Base-by-base conservation (phyloP, 768 basidiomycete genomes). In the Suillus tomentosus region DNA sequence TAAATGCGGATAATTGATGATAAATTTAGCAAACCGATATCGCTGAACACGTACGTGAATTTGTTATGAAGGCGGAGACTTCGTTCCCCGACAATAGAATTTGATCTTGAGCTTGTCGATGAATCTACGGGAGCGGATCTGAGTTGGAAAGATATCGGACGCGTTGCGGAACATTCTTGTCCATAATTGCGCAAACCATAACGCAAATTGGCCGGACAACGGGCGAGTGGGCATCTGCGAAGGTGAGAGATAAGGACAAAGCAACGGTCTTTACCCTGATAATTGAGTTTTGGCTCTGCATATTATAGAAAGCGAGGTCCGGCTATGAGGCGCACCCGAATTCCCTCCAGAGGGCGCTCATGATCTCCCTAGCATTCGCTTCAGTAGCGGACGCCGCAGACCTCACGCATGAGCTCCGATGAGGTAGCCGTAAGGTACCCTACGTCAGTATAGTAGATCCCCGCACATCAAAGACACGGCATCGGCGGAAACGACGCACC, bases 81-180 rank as follows among this genome's bases (percentile, higher is more conserved):
- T 5, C 92, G 83, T 70, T 95, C 92, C 43, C 87, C 82, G 0
- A 94, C 91, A 1, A 94, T 92, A 8, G 92, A 93, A 1, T 85
- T 84, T 0, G 92, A 92, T 50, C 84, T 81, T 0, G 84, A 69
- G 0, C 84, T 85, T 2, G 58, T 92, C 89, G 19, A 91, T 76
- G 69, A 94, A 95, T 72, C 94, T 94, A 69, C 87, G 86, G 36
- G 87, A 81, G 11, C 85, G 81, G 40, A 86, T 88, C 69, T 92
- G 88, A 14, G 82, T 74, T 39, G 92, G 84, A 69, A 95, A 94
- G 15, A 84, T 70, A 11, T 89, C 86, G 0, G 87, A 84, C 3
- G 88, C 88, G 71, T 95, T 95, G 36, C 87, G 86, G 42, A 95
- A 82, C 87, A 96, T 91, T 68, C 95, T 89, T 3, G 94, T 89